A percentile compares a stretch with the other conserved stretches of the same genome.
phyloP scores from a whole-genome alignment of 192 early-diverging fungal species.

The Gonapodya sp. region DNA sequence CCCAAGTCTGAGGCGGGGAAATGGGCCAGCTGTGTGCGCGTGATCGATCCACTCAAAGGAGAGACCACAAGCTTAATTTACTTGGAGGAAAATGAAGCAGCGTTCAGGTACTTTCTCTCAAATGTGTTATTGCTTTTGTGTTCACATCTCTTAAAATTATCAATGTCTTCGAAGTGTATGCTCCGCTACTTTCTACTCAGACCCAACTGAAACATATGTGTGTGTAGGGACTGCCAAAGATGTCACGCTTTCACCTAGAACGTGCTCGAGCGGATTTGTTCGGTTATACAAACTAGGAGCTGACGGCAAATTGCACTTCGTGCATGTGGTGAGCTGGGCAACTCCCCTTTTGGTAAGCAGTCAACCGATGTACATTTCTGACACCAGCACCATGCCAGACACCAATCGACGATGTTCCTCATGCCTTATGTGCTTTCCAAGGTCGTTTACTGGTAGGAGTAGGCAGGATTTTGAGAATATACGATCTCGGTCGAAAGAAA shows the following conservation, averaged over 20 bases:
- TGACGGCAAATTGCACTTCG: conserved; percentile 62
- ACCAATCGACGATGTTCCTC: conserved; percentile 72
- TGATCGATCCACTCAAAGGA: conserved; percentile 66
- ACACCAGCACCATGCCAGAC: conserved; percentile 44
- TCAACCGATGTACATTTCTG: not conserved
- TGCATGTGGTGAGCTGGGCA: conserved; percentile 42
- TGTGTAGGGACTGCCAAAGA: conserved; percentile 77
- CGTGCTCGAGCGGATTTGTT: conserved; percentile 59
- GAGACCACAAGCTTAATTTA: conserved; percentile 62
- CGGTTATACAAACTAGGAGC: conserved; percentile 53
- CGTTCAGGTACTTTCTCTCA: conserved; percentile 42
- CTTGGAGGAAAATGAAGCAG: conserved; percentile 75
- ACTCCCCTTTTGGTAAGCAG: not conserved
- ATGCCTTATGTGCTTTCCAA: conserved; percentile 74
- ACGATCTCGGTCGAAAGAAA: conserved; percentile 83
- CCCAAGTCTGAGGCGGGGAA: conserved; percentile 53
- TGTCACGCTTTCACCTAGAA: conserved; percentile 57
- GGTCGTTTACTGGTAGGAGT: conserved; percentile 81
- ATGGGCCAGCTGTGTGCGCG: conserved; percentile 81
- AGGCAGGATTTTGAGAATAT: conserved; percentile 79
- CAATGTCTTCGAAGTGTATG: conserved; percentile 23
- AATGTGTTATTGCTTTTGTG: conserved; percentile 5
- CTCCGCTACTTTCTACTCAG: conserved; percentile 47
- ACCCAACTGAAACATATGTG: conserved; percentile 49
- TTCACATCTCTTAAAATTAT: not conserved